Evolutionary conservation across 2,329 filamentous ascomycete genomes (phyloP), one percentile per base, ranked within the genome.

Genomic region (Massarina eburnea): DNA sequence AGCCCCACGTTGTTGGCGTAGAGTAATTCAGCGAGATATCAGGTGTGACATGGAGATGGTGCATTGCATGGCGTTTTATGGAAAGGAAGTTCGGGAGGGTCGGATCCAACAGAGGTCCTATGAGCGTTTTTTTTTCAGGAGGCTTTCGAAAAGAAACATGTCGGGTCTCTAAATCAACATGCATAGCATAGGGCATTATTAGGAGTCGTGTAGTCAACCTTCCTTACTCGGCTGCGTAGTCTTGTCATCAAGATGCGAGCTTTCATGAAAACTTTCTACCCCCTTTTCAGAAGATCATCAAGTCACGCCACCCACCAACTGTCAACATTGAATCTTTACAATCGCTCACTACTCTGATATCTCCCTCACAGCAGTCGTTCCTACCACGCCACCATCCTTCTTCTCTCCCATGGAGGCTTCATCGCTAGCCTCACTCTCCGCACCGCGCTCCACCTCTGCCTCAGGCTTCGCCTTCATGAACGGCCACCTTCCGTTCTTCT

Each of bases 401-500:
- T 43, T 43, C 21, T 32, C 33, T 8, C 20, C 45, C 8, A 35
- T 17, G 6, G 15, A 27, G 8, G 26, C 45, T 14, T 30, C 27
- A 20, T 29, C 15, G 34, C 34, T 39, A 5, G 12, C 35, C 21
- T 47, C 45, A 21, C 45, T 47, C 15, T 33, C 18, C 8, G 4
- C 26, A 12, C 42, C 39, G 26, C 22, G 24, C 33, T 8, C 20
- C 3, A 19, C 14, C 12, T 8, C 27, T 7, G 27, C 7, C 4
- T 4, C 6, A 8, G 27, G 6, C 27, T 36, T 29, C 3, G 45
- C 35, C 17, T 47, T 43, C 35, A 39, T 21, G 4, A 47, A 35
- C 21, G 45, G 34, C 24, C 37, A 47, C 7, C 40, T 49, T n/a
- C 46, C 40, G 8, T 73, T 75, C 46, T 69, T 72, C 72, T 94